Conservation (phyloP, 129 eudicot species). For the Sambucus nigra region DNA sequence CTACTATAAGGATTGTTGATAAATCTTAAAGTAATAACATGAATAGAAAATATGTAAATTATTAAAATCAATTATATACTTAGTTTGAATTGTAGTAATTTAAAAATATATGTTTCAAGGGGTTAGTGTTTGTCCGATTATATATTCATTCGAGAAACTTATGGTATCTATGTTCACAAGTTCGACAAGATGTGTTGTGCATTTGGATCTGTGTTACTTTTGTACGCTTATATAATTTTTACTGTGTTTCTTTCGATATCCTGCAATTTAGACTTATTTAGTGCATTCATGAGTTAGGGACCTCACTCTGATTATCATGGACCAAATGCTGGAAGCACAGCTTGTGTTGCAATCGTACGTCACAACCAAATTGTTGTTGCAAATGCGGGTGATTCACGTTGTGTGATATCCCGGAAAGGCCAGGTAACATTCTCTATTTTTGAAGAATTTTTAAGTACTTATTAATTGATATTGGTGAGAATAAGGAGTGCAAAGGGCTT, state of each 20-base stretch:
- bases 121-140: too few species aligned
- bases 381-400: conserved; percentile 96
- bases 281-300: conserved; percentile 29
- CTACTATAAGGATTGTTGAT: too few species aligned
- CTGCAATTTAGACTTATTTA: conserved; percentile 12
- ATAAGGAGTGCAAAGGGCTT: too few species aligned
- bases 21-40: too few species aligned
- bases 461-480: neutral
- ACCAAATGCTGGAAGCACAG: conserved; percentile 84
- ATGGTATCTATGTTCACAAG: too few species aligned
- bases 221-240: neutral
- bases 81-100: too few species aligned
- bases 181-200: too few species aligned
- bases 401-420: conserved; percentile 79
- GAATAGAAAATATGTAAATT: too few species aligned
- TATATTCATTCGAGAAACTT: too few species aligned
- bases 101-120: too few species aligned
- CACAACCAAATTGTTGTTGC: conserved; percentile 63
- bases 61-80: too few species aligned
- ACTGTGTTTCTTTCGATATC: neutral
- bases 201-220: neutral
- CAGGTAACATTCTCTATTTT: conserved; percentile 33
- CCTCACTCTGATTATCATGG: conserved; percentile 51
- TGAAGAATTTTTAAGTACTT: neutral
- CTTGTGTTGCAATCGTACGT: conserved; percentile 74